Conservation (phyloP, 129 eudicot genomes). For the Centrapalus pauciflorus region DNA sequence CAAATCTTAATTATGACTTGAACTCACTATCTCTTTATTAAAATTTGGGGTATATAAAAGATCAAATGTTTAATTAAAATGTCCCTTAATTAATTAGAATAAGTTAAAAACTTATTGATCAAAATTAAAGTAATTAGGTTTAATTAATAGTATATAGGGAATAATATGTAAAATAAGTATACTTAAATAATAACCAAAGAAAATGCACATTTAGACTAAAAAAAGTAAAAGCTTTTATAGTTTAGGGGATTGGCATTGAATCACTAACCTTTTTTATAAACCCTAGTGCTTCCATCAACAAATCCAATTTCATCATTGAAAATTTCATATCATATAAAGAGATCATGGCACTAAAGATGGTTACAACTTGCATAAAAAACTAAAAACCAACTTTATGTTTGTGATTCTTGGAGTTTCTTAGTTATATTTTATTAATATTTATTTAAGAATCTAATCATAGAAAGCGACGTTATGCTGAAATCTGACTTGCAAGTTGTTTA, state of each 20-base stretch:
- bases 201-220: neutral
- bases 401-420: neutral
- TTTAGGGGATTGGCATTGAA: constrained; percentile 17
- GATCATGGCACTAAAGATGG: constrained; percentile 4
- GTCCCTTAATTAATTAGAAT: no score
- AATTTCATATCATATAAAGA: neutral
- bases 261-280: constrained; percentile 5
- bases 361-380: constrained; percentile 1
- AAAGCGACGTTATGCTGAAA: constrained; percentile 10
- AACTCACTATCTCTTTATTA: no score
- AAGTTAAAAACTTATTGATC: no score
- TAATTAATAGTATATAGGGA: no score
- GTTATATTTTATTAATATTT: neutral
- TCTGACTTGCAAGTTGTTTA: constrained; percentile 2
- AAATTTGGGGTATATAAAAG: no score
- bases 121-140: no score
- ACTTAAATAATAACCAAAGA: no score
- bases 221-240: neutral
- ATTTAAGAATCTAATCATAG: neutral
- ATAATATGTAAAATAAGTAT: no score
- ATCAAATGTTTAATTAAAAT: no score
- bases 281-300: constrained; percentile 16
- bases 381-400: constrained; percentile 2
- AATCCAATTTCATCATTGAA: neutral
- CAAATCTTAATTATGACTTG: no score